Conservation (phyloP, 192 early-diverging fungal species). For the Pecoramyces ruminantium region DNA sequence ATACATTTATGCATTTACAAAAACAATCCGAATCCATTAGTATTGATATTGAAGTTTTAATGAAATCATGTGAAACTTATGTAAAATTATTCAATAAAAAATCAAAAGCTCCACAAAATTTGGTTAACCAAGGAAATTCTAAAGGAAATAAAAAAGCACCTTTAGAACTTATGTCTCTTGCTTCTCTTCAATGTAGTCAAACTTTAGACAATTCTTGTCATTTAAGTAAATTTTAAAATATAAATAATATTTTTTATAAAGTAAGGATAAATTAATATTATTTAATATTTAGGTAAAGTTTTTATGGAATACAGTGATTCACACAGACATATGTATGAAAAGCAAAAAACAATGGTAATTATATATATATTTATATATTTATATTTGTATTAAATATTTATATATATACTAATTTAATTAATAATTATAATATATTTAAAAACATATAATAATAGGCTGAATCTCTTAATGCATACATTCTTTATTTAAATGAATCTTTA, state of each 20-base stretch:
- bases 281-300: neutral
- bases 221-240: too few relatives aligned
- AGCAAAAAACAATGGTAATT: neutral
- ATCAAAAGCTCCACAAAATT: neutral
- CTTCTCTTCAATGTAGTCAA: neutral
- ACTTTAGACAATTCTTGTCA: neutral
- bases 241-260: too few relatives aligned
- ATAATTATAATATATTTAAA: too few relatives aligned
- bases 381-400: too few relatives aligned
- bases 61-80: neutral
- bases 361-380: too few relatives aligned
- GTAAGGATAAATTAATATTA: neutral
- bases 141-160: neutral
- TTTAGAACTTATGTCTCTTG: neutral
- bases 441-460: neutral
- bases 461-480: neutral
- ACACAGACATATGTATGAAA: neutral
- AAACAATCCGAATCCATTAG: neutral
- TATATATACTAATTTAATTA: too few relatives aligned
- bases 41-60: neutral
- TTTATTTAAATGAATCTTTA: neutral
- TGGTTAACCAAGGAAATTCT: neutral
- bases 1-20: neutral
- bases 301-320: neutral
- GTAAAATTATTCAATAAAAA: neutral